Conservation (phyloP, 225 moss, liverwort and hornwort species). For the Physcomitrellopsis africana region DNA sequence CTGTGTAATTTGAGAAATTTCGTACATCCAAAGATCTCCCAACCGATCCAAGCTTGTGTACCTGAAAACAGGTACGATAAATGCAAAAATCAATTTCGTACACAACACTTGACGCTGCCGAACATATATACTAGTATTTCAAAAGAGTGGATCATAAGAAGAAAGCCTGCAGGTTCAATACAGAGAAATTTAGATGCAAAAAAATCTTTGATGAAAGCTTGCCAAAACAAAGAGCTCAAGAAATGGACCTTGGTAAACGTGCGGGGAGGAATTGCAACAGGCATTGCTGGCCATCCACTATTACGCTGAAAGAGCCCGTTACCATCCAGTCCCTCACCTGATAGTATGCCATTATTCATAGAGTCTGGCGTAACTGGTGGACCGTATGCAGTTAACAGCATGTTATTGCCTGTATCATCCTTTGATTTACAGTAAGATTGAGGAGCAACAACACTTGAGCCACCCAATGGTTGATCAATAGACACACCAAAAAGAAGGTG, state of each 20-base stretch:
- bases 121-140: neutral
- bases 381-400: conserved; percentile 65
- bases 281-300: conserved; percentile 49
- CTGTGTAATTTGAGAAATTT: conserved; percentile 77
- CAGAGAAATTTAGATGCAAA: conserved; percentile 1
- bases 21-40: conserved; percentile 93
- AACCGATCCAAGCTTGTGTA: conserved; percentile 85
- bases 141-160: conserved; percentile 16
- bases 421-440: conserved; percentile 62
- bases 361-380: conserved; percentile 72
- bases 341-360: conserved; percentile 72
- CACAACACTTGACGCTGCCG: conserved; percentile 14
- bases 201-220: conserved; percentile 6
- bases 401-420: conserved; percentile 63
- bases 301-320: conserved; percentile 67
- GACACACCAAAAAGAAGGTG: conserved; percentile 90
- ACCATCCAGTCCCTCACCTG: conserved; percentile 71
- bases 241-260: conserved; percentile 86
- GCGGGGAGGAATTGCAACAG: conserved; percentile 62
- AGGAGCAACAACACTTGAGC: conserved; percentile 52
- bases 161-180: neutral
- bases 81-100: conserved; percentile 21
- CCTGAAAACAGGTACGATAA: conserved; percentile 49
- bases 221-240: conserved; percentile 31
- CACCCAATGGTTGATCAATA: conserved; percentile 78